Base-by-base conservation (phyloP, 306 rosid species). In the Sesbania bispinosa region DNA sequence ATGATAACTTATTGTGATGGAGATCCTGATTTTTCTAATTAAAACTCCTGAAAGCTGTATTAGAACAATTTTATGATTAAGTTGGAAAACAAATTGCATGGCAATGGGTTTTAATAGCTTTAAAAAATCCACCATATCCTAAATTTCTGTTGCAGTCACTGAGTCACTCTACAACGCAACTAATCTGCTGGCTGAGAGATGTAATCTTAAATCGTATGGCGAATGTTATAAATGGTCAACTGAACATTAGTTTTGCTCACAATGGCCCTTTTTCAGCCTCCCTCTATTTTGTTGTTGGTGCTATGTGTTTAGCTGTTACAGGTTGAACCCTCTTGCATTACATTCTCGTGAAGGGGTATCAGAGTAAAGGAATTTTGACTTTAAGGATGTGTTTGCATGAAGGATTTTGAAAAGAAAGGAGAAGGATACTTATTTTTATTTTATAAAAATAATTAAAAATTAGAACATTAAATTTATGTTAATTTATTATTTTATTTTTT, bases 1-100 rank as follows among this genome's bases (percentile, higher is more conserved):
- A 36, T 18, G 68, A 32, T 62, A 62, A 19, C 39, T 75, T 69
- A 32, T 54, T 60, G 19, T 53, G 36, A 14, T 60, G 62, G 33
- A 30, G 64, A n/a, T 65, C 43, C 35, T 20, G 4, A 69, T 27
- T 75, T 30, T 51, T 70, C 16, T 23, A 7, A 61, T 45, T 53
- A 14, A n/a, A 62, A 75, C 21, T 55, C 60, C 23, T 36, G 71
- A 26, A 43, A 54, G 14, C 26, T 54, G 75, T 38, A 64, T 29
- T 35, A 45, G 50, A 80, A 39, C 42, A 48, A 19, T 7, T 55
- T 57, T 71, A 61, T 64, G 39, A 54, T 62, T 23, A 33, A 47
- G 21, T 20, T 26, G 18, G 54, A 16, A 41, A 65, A 43, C 47
- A 52, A 52, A 27, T 62, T 10, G 29, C 15, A 16, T 38, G 15